Conservation (phyloP, 495 filamentous ascomycete species). For the Penicillium daleae region DNA sequence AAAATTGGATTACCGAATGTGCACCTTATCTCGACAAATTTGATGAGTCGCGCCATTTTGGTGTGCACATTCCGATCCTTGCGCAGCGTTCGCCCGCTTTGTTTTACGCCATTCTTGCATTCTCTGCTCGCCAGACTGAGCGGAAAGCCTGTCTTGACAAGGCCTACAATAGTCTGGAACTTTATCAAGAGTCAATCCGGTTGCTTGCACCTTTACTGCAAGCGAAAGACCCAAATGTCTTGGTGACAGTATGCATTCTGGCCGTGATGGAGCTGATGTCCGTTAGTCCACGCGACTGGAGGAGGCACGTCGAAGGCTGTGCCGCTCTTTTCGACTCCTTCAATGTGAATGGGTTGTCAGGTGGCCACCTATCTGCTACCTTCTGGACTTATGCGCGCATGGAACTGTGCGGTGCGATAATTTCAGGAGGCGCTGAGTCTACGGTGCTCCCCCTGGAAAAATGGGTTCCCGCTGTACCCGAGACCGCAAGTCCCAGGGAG, state of each 20-base stretch:
- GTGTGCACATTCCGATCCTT: constrained; percentile 39
- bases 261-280: constrained; percentile 49
- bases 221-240: constrained; percentile 37
- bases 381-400: constrained; percentile 52
- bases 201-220: constrained; percentile 34
- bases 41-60: constrained; percentile 39
- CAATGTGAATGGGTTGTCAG: constrained; percentile 39
- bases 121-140: constrained; percentile 42
- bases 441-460: constrained; percentile 38
- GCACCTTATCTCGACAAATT: constrained; percentile 48
- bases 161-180: constrained; percentile 40
- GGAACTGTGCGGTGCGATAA: constrained; percentile 48
- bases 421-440: constrained; percentile 41
- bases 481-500: constrained; percentile 18
- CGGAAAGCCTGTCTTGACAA: constrained; percentile 37
- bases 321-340: constrained; percentile 43
- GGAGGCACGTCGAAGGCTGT: constrained; percentile 47
- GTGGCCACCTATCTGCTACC: constrained; percentile 40
- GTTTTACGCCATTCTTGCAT: constrained; percentile 42
- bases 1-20: constrained; percentile 38
- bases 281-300: constrained; percentile 43
- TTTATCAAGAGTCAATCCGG: constrained; percentile 44
- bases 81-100: constrained; percentile 38
- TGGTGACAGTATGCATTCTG: constrained; percentile 36
- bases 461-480: constrained; percentile 34